Percentiles rank a stretch among this genome's conserved stretches.
Conservation (phyloP, 2,329 filamentous ascomycete genomes). For the Aschersonia sp. region DNA sequence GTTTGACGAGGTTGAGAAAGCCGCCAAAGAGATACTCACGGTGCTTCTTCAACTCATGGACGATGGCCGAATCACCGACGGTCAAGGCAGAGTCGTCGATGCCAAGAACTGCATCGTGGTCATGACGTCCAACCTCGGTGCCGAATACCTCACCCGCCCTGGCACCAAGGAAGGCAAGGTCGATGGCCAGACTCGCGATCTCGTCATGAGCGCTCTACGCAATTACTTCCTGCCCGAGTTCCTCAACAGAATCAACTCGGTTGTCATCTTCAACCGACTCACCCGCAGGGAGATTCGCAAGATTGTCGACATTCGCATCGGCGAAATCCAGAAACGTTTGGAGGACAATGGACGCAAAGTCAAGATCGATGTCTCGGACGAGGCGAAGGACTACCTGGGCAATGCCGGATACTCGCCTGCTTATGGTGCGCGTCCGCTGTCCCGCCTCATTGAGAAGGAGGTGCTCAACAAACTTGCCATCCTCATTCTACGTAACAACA, state of each 20-base stretch:
- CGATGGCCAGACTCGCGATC: slow-evolving; percentile 68
- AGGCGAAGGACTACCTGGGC: slow-evolving; percentile 88
- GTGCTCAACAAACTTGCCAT: slow-evolving; percentile 89
- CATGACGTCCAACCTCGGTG: slow-evolving; percentile 96
- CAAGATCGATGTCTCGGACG: slow-evolving; percentile 62
- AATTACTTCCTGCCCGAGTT: slow-evolving; percentile 98
- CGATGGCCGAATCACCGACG: slow-evolving; percentile 94
- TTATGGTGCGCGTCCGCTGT: slow-evolving; percentile 82
- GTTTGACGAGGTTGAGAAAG: slow-evolving; percentile 97
- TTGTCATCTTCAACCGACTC: slow-evolving; percentile 96
- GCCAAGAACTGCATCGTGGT: slow-evolving; percentile 98
- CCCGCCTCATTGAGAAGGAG: slow-evolving; percentile 89
- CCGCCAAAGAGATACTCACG: slow-evolving; percentile 91
- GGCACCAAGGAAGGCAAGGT: slow-evolving; percentile 69
- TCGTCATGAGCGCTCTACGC: slow-evolving; percentile 81
- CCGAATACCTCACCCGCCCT: slow-evolving; percentile 77
- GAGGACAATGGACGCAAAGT: slow-evolving; percentile 74
- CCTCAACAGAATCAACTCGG: slow-evolving; percentile 91
- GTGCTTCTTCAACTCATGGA: slow-evolving; percentile 99
- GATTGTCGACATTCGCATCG: slow-evolving; percentile 83
- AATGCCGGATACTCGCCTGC: slow-evolving; percentile 85
- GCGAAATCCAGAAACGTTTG: slow-evolving; percentile 87
- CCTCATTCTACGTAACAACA: slow-evolving; percentile 70
- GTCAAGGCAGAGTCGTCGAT: slow-evolving; percentile 87
- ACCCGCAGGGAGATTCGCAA: slow-evolving; percentile 79